These are phyloP conservation scores for Fusarium camptoceras DNA, from an alignment of 2,329 filamentous ascomycete species.

Conservation along the genomic window DNA sequence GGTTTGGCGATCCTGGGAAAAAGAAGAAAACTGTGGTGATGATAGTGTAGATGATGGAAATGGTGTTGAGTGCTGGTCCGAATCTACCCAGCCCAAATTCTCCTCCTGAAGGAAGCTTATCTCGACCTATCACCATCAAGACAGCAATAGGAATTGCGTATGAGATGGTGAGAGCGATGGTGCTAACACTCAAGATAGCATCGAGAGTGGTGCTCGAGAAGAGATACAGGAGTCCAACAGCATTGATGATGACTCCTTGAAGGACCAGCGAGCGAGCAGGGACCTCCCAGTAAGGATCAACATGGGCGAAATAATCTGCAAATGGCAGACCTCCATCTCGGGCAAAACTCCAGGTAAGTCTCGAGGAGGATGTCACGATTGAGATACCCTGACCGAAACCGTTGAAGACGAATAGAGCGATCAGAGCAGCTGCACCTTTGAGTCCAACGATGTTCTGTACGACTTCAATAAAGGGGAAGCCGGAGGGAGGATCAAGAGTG, in stretches of 20 bases:
- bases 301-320: constrained; percentile 57
- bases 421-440: constrained; percentile 56
- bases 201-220: constrained; percentile 65
- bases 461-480: constrained; percentile 63
- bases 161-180: constrained; percentile 66
- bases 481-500: constrained; percentile 54
- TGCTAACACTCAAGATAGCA: constrained; percentile 66
- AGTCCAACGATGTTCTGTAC: constrained; percentile 52
- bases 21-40: constrained; percentile 67
- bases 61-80: constrained; percentile 56
- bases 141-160: constrained; percentile 61
- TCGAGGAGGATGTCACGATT: constrained; percentile 62
- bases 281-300: constrained; percentile 62
- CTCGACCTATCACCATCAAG: constrained; percentile 61
- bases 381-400: constrained; percentile 65
- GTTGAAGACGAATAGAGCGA: constrained; percentile 67
- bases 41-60: constrained; percentile 62
- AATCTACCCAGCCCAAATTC: constrained; percentile 60
- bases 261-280: constrained; percentile 64
- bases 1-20: constrained; percentile 60
- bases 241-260: constrained; percentile 56
- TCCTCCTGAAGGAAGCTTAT: constrained; percentile 59
- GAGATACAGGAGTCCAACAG: constrained; percentile 65
- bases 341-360: constrained; percentile 65
- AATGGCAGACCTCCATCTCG: constrained; percentile 62